Conservation (phyloP, 2,329 filamentous ascomycete species). For the Colletotrichum higginsianum region DNA sequence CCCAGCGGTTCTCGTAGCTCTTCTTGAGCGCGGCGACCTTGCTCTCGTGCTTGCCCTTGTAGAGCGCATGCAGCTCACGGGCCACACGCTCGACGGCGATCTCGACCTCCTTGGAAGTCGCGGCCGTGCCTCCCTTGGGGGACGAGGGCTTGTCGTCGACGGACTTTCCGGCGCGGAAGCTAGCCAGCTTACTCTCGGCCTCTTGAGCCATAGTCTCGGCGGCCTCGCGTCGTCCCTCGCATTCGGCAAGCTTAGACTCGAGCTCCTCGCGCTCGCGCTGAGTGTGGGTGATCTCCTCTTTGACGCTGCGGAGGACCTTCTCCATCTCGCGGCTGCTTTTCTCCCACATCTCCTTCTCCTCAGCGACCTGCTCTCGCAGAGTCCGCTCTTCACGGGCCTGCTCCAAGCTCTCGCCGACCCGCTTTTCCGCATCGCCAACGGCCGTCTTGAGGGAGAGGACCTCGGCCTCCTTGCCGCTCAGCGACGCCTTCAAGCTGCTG, state of each 20-base stretch:
- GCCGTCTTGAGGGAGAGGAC: slow-evolving; percentile 89
- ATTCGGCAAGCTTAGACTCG: slow-evolving; percentile 81
- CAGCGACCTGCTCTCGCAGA: slow-evolving; percentile 78
- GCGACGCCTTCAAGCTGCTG: slow-evolving; percentile 90
- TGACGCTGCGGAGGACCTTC: slow-evolving; percentile 81
- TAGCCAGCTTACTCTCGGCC: slow-evolving; percentile 81
- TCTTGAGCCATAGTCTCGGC: slow-evolving; percentile 84
- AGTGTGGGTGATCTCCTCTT: slow-evolving; percentile 82
- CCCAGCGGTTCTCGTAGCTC: slow-evolving; percentile 88
- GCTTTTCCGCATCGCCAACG: slow-evolving; percentile 90
- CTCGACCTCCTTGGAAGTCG: slow-evolving; percentile 78
- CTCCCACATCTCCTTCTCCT: slow-evolving; percentile 88
- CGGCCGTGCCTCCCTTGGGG: slow-evolving; percentile 45
- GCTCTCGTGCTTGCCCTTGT: slow-evolving; percentile 97
- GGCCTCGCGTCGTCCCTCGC: slow-evolving; percentile 80
- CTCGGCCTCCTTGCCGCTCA: slow-evolving; percentile 94
- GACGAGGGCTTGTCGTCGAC: slow-evolving; percentile 59
- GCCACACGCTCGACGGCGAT: slow-evolving; percentile 91
- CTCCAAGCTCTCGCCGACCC: slow-evolving; percentile 89
- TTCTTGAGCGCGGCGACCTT: slow-evolving; percentile 93
- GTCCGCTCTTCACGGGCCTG: slow-evolving; percentile 83
- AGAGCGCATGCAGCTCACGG: slow-evolving; percentile 91
- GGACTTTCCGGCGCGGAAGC: slow-evolving; percentile 76
- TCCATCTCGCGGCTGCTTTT: slow-evolving; percentile 90
- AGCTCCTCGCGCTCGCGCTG: slow-evolving; percentile 88